Evolutionary conservation across 2,329 filamentous ascomycete species (phyloP).

Genomic region (Ciborinia camelliae): DNA sequence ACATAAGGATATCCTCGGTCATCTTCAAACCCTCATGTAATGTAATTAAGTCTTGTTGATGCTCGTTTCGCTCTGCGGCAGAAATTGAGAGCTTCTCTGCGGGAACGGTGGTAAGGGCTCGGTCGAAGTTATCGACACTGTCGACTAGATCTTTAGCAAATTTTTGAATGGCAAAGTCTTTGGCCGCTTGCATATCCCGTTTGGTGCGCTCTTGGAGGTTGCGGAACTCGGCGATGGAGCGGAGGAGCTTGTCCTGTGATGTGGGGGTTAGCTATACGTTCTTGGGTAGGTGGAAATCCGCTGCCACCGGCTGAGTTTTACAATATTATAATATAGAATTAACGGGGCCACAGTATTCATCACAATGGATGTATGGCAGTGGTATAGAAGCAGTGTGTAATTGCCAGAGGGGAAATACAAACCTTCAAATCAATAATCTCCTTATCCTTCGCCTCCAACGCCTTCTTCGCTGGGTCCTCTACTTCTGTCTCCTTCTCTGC

Average conservation of each 20-base stretch:
- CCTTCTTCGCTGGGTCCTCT: conserved; percentile 55
- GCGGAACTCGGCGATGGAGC: conserved; percentile 92
- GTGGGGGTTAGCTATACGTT: conserved; percentile 17
- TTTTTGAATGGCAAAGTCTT: conserved; percentile 88
- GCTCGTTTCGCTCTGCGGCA: conserved; percentile 47
- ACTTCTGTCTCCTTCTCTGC: conserved; percentile 40
- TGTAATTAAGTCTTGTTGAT: conserved; percentile 68
- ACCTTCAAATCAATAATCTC: conserved; percentile 85
- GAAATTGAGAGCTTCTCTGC: conserved; percentile 63
- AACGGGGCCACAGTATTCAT: too few relatives aligned
- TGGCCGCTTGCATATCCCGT: conserved; percentile 82
- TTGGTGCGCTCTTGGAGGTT: conserved; percentile 94
- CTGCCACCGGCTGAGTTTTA: not conserved
- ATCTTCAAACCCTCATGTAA: conserved; percentile 90
- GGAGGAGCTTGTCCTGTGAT: conserved; percentile 86
- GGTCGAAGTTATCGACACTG: conserved; percentile 94
- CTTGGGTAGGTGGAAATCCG: conserved; percentile 9
- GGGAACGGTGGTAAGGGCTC: conserved; percentile 77
- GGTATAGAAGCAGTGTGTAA: not conserved
- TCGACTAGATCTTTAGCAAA: conserved; percentile 96
- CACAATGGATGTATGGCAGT: not conserved
- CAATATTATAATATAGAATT: not conserved
- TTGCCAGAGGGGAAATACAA: conserved; percentile 35
- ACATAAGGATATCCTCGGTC: conserved; percentile 86
- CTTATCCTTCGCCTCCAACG: conserved; percentile 68